Evolutionary conservation across 140 eudicot genomes (phyloP).

Genomic region (Ambrosia hybrid): DNA sequence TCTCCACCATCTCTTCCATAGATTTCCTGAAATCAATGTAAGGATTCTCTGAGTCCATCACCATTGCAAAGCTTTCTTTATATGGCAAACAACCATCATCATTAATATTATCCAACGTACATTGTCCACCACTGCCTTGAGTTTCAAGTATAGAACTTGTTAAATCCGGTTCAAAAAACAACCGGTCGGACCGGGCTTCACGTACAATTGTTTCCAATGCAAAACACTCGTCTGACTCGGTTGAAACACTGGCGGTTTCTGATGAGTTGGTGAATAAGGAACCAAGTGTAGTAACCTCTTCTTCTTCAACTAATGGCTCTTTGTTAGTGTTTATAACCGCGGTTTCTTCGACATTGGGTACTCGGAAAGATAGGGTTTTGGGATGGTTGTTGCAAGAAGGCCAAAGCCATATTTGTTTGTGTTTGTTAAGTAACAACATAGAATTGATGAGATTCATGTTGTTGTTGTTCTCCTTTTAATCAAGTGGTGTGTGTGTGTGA

Average conservation of each 20-base stretch:
- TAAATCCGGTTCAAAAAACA: conserved; percentile 61
- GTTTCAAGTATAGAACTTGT: conserved; percentile 42
- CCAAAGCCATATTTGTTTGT: conserved; percentile 54
- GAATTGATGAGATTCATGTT: conserved; percentile 50
- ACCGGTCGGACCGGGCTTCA: conserved; percentile 52
- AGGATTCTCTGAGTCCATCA: conserved; percentile 71
- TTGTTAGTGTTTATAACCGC: conserved; percentile 41
- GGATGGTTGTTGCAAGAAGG: conserved; percentile 72
- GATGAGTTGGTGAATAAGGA: conserved; percentile 57
- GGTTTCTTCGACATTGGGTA: conserved; percentile 32
- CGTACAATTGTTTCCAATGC: conserved; percentile 54
- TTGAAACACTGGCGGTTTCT: conserved; percentile 44
- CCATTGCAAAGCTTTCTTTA: conserved; percentile 56
- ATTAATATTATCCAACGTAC: neutral
- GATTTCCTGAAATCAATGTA: conserved; percentile 76
- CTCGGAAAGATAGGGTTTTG: conserved; percentile 63
- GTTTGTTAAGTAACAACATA: conserved; percentile 43
- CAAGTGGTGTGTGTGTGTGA: neutral
- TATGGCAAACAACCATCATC: conserved; percentile 24
- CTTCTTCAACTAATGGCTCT: conserved; percentile 39
- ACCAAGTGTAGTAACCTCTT: conserved; percentile 41
- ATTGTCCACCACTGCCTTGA: conserved; percentile 24
- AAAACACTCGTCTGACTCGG: conserved; percentile 27
- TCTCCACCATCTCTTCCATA: conserved; percentile 90
- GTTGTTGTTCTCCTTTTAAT: conserved; percentile 40